phyloP scores from a whole-genome alignment of 1,284 basidiomycete species.

The Paramarasmius palmivorus region DNA sequence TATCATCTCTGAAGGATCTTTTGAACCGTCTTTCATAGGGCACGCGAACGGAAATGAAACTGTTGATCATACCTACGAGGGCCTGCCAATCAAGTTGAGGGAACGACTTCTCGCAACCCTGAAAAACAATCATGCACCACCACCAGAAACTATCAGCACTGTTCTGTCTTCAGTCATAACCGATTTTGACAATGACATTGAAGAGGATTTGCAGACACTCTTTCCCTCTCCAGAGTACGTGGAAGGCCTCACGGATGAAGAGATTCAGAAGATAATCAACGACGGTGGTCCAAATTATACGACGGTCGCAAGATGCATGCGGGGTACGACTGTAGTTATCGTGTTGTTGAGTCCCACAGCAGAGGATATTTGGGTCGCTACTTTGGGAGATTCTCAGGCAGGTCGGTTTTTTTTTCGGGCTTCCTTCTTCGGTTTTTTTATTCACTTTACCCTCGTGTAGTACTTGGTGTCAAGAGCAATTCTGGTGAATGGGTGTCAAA shows the following conservation, averaged over 20 bases:
- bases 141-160: conserved; percentile 24
- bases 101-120: background rate
- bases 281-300: conserved; percentile 25
- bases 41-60: conserved; percentile 10
- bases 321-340: conserved; percentile 35
- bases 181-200: conserved; percentile 37
- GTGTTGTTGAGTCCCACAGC: conserved; percentile 30
- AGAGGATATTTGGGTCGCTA: conserved; percentile 36
- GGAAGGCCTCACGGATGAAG: conserved; percentile 32
- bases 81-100: conserved; percentile 7
- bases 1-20: background rate
- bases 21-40: background rate
- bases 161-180: conserved; percentile 33
- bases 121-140: conserved; percentile 12
- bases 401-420: conserved; percentile 23
- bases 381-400: conserved; percentile 38
- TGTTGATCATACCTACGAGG: conserved; percentile 10
- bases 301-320: conserved; percentile 33
- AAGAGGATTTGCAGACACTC: conserved; percentile 26
- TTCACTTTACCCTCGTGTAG: conserved; percentile 16
- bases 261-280: conserved; percentile 39
- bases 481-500: conserved; percentile 26
- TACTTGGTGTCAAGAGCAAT: conserved; percentile 25
- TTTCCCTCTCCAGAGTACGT: conserved; percentile 29
- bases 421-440: background rate